Percentiles rank a stretch among this genome's conserved stretches.
Evolutionary conservation across 2,329 filamentous ascomycete genomes (phyloP).

Genomic region (Phaeosphaeriaceae sp.): DNA sequence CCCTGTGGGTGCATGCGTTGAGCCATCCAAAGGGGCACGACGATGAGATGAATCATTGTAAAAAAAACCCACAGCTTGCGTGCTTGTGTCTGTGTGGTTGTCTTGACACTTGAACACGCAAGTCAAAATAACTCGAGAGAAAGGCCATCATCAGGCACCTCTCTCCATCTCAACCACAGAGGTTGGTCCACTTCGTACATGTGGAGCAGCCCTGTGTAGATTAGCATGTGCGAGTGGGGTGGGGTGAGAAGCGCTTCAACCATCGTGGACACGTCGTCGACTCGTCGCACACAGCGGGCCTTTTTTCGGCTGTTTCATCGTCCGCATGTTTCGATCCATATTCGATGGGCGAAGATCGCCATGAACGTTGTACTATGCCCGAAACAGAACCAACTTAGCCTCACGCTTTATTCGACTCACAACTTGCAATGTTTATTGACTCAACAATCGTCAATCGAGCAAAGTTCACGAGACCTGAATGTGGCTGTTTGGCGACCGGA

Average conservation of each 20-base stretch:
- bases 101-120: too few relatives aligned
- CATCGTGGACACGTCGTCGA: slow-evolving; percentile 7
- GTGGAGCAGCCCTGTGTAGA: too few relatives aligned
- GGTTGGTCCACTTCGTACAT: slow-evolving; percentile 3
- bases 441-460: too few relatives aligned
- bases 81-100: too few relatives aligned
- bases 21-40: not conserved
- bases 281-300: slow-evolving; percentile 21
- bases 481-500: too few relatives aligned
- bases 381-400: slow-evolving; percentile 7
- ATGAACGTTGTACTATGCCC: slow-evolving; percentile 25
- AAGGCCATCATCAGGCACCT: not conserved
- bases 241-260: slow-evolving; percentile 17
- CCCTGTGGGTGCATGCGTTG: not conserved
- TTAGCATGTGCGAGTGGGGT: slow-evolving; percentile 19
- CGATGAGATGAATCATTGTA: not conserved
- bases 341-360: slow-evolving; percentile 27
- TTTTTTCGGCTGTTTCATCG: slow-evolving; percentile 37
- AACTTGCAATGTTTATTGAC: not conserved
- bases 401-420: slow-evolving; percentile 1
- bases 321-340: slow-evolving; percentile 15
- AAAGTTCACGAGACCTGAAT: too few relatives aligned
- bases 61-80: too few relatives aligned
- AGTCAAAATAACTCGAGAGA: too few relatives aligned
- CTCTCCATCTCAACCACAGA: slow-evolving; percentile 13